A percentile compares a stretch with the other conserved stretches of the same genome.
Conservation (phyloP, 805 yeast genomes). For the Wickerhamiella bombiphila region DNA sequence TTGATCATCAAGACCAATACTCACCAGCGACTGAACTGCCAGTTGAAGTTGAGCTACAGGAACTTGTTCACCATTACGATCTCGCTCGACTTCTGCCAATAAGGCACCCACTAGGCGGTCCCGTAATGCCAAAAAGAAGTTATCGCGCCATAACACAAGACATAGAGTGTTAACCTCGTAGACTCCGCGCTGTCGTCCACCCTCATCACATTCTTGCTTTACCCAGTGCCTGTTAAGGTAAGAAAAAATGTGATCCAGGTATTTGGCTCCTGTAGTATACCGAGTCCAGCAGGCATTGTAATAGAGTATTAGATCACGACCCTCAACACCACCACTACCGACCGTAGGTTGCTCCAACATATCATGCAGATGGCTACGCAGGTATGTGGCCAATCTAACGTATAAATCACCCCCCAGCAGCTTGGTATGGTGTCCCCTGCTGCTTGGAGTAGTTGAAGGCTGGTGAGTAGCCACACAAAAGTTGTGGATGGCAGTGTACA, state of each 20-base stretch:
- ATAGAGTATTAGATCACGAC: conserved; percentile 52
- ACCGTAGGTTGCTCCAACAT: conserved; percentile 16
- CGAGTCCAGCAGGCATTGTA: conserved; percentile 84
- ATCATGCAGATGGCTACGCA: conserved; percentile 34
- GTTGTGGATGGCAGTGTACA: conserved; percentile 84
- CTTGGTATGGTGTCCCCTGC: conserved; percentile 22
- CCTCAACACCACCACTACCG: conserved; percentile 30
- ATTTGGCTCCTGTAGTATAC: conserved; percentile 79
- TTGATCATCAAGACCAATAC: conserved; percentile 78
- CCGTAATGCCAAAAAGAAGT: conserved; percentile 57
- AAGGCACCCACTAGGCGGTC: conserved; percentile 51
- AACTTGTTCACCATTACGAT: conserved; percentile 64
- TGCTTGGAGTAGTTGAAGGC: conserved; percentile 3
- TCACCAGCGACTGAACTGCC: conserved; percentile 76
- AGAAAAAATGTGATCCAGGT: conserved; percentile 83
- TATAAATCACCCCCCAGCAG: conserved; percentile 87
- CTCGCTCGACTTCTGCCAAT: conserved; percentile 57
- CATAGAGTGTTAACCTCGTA: conserved; percentile 86
- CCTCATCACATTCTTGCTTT: conserved; percentile 86
- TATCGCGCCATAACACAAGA: conserved; percentile 72
- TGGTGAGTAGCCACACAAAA: conserved; percentile 46
- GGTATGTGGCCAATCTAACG: conserved; percentile 49
- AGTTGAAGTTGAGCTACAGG: conserved; percentile 50
- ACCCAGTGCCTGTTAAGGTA: conserved; percentile 98
- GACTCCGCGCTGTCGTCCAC: conserved; percentile 53